Conservation (phyloP, 2,329 filamentous ascomycete species). For the Geosmithia morbida region DNA sequence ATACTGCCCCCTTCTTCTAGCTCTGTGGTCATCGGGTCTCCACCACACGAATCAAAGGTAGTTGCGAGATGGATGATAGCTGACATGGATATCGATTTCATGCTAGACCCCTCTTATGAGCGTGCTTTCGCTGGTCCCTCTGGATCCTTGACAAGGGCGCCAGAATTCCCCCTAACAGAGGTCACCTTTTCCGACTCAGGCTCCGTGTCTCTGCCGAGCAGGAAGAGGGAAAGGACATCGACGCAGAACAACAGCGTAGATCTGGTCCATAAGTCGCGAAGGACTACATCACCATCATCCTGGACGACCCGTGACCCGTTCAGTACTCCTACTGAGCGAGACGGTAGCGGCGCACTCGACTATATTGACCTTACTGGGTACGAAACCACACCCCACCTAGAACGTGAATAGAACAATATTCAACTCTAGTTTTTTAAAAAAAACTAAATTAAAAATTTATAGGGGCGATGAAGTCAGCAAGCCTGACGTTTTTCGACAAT, state of each 20-base stretch:
- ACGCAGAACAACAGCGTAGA: constrained; percentile 5
- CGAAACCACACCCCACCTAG: constrained; percentile 1
- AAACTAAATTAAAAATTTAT: too few relatives aligned
- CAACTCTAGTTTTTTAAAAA: background rate
- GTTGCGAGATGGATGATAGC: background rate
- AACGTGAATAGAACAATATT: background rate
- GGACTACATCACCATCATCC: constrained; percentile 11
- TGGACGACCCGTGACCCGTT: background rate
- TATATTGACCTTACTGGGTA: constrained; percentile 29
- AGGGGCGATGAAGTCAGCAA: constrained; percentile 17
- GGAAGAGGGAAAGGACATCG: constrained; percentile 13
- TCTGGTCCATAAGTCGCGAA: constrained; percentile 15
- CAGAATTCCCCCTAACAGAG: background rate
- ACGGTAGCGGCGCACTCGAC: constrained; percentile 7
- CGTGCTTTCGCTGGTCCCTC: background rate
- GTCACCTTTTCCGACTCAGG: background rate
- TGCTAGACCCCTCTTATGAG: background rate
- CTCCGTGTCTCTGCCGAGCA: constrained; percentile 7
- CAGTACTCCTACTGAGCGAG: background rate
- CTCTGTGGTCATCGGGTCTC: background rate
- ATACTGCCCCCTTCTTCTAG: background rate
- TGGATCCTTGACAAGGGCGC: background rate
- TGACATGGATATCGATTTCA: background rate
- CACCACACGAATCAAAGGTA: background rate
- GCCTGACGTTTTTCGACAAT: constrained; percentile 16